Evolutionary conservation across 768 basidiomycete species (phyloP).

Genomic region (Hemileccinum rubropunctum): DNA sequence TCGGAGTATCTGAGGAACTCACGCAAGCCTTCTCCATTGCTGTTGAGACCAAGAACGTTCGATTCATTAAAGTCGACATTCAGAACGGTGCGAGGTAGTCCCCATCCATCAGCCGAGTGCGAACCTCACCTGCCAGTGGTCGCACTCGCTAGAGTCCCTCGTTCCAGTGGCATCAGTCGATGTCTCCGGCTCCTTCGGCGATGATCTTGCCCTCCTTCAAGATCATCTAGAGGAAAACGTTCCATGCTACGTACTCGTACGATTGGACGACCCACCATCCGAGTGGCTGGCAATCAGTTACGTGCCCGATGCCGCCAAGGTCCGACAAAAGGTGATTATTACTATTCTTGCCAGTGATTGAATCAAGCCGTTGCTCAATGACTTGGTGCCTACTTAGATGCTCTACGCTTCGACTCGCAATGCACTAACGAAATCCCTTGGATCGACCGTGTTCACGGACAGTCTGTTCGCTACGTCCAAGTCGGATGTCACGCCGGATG

Average conservation of each 20-base stretch:
- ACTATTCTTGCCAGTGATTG: conserved; percentile 4
- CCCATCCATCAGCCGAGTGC: conserved; percentile 5
- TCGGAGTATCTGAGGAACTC: conserved; percentile 60
- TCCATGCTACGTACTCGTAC: conserved; percentile 76
- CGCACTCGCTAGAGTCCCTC: conserved; percentile 54
- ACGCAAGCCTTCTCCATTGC: conserved; percentile 56
- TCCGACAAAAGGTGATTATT: conserved; percentile 69
- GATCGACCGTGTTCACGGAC: conserved; percentile 69
- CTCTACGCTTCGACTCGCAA: conserved; percentile 80
- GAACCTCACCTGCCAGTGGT: conserved; percentile 22
- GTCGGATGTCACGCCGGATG: conserved; percentile 59
- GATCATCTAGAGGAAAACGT: conserved; percentile 53
- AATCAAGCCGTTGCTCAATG: background rate
- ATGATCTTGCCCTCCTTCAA: conserved; percentile 61
- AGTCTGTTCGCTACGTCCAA: conserved; percentile 78
- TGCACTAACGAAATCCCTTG: conserved; percentile 68
- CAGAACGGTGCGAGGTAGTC: conserved; percentile 55
- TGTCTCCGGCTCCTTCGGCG: conserved; percentile 48
- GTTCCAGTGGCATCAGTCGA: conserved; percentile 55
- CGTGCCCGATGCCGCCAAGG: conserved; percentile 77
- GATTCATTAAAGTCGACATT: conserved; percentile 80
- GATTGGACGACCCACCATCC: conserved; percentile 53
- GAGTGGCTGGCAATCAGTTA: conserved; percentile 79
- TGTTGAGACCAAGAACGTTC: conserved; percentile 44
- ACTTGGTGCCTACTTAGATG: conserved; percentile 52